phyloP scores from a whole-genome alignment of 768 basidiomycete genomes.

The Cyclocybe cylindracea region DNA sequence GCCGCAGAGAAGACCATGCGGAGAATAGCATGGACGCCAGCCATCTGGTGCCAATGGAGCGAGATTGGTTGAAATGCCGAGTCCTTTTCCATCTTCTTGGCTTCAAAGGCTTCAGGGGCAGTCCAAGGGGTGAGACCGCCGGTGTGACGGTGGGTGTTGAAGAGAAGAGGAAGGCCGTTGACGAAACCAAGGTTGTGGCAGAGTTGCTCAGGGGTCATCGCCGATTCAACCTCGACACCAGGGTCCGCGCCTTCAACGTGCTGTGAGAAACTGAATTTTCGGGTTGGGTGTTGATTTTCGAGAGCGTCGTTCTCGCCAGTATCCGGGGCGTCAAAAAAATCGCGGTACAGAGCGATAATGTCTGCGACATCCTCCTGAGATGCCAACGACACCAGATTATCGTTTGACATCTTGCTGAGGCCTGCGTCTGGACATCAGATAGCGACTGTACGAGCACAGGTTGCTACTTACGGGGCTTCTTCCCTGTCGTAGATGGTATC shows the following conservation, averaged over 20 bases:
- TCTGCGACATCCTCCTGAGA: conserved; percentile 14
- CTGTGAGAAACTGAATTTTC: not conserved
- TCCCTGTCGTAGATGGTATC: conserved; percentile 2
- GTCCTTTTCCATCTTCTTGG: not conserved
- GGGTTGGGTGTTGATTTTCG: not conserved
- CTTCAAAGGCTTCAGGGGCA: conserved; percentile 16
- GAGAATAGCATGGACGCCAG: conserved; percentile 16
- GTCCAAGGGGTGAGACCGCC: conserved; percentile 19
- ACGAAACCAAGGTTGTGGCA: conserved; percentile 16
- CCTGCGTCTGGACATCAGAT: not conserved
- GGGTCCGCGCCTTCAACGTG: conserved; percentile 7
- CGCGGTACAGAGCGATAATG: conserved; percentile 12
- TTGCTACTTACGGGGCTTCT: not conserved
- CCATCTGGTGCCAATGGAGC: conserved; percentile 25
- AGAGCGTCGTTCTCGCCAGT: not conserved
- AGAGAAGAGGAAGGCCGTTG: conserved; percentile 11
- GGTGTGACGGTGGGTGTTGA: conserved; percentile 13
- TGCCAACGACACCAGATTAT: conserved; percentile 11
- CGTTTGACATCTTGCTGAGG: not conserved
- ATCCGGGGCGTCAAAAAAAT: conserved; percentile 8
- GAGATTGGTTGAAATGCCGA: not conserved
- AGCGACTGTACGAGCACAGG: not conserved
- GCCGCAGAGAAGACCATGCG: conserved; percentile 9
- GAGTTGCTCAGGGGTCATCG: conserved; percentile 2
- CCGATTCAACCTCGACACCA: conserved; percentile 20